These are phyloP conservation scores for Halophytophthora polymorphica DNA, from an alignment of 352 stramenopile genomes.

Conservation along the genomic window DNA sequence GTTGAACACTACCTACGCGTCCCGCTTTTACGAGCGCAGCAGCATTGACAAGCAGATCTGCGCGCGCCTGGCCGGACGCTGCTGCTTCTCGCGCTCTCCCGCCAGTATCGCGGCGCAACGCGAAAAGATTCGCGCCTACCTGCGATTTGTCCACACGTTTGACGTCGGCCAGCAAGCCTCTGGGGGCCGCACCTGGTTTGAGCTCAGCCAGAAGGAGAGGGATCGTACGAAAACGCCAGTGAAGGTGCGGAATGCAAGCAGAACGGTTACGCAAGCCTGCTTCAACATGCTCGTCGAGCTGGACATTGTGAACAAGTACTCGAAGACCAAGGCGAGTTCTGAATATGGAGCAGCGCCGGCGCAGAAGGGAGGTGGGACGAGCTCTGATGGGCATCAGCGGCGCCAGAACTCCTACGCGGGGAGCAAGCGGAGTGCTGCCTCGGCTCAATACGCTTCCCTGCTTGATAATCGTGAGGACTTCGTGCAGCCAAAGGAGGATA, in stretches of 20 bases:
- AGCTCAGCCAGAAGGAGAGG: neutral
- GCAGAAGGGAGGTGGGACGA: too few relatives aligned
- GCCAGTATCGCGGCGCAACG: neutral
- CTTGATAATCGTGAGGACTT: too few relatives aligned
- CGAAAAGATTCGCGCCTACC: conserved; percentile 2
- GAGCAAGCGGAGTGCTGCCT: too few relatives aligned
- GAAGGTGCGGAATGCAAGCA: neutral
- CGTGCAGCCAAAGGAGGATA: too few relatives aligned
- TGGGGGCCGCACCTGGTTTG: conserved; percentile 1
- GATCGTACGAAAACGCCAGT: neutral
- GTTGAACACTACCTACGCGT: neutral
- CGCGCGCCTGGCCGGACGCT: neutral
- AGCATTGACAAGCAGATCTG: conserved; percentile 7
- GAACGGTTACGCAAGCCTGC: neutral
- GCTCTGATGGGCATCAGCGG: too few relatives aligned
- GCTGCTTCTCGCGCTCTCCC: too few relatives aligned
- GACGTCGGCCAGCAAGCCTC: neutral
- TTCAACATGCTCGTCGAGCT: conserved; percentile 2
- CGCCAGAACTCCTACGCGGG: too few relatives aligned
- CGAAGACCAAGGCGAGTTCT: neutral
- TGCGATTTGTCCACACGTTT: neutral
- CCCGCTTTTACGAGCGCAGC: too few relatives aligned
- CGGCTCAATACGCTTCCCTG: too few relatives aligned
- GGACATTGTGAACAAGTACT: neutral
- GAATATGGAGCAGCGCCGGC: neutral